phyloP scores from a whole-genome alignment of 768 basidiomycete species.

The Phlegmacium glaucopus region DNA sequence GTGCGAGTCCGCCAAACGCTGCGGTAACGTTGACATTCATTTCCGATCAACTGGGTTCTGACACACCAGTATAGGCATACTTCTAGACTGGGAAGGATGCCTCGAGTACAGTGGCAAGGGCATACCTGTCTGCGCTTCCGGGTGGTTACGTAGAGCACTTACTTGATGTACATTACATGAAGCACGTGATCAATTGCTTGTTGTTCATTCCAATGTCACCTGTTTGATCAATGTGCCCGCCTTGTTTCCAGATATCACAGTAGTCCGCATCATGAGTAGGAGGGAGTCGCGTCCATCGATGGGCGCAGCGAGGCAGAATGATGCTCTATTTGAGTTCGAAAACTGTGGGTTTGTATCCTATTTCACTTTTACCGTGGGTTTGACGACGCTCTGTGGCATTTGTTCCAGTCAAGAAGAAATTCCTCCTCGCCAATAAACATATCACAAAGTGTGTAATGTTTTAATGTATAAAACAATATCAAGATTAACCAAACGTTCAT shows the following conservation, averaged over 20 bases:
- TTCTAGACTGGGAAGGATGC: neutral
- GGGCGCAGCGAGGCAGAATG: conserved; percentile 59
- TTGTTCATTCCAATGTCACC: neutral
- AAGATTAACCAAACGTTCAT: neutral
- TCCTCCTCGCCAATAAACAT: conserved; percentile 86
- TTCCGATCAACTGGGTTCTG: neutral
- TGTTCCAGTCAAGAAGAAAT: conserved; percentile 83
- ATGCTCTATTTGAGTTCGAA: conserved; percentile 82
- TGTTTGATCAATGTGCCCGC: neutral
- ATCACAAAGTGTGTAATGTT: conserved; percentile 71
- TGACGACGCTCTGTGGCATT: conserved; percentile 25
- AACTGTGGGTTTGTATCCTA: conserved; percentile 54
- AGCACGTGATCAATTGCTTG: conserved; percentile 1
- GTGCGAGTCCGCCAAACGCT: conserved; percentile 69
- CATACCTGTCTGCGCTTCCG: too few relatives aligned
- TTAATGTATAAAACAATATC: neutral
- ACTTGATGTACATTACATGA: too few relatives aligned
- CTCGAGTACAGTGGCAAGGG: too few relatives aligned
- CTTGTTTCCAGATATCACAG: neutral
- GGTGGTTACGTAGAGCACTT: too few relatives aligned
- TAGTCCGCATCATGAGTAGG: conserved; percentile 45
- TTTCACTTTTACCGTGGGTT: conserved; percentile 10
- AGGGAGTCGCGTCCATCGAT: conserved; percentile 63
- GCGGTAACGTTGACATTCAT: conserved; percentile 34
- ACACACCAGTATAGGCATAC: conserved; percentile 26